Percentiles rank a stretch among this genome's conserved stretches.
Evolutionary conservation across 768 basidiomycete species (phyloP).

Genomic region (Leccinum ochraceum): DNA sequence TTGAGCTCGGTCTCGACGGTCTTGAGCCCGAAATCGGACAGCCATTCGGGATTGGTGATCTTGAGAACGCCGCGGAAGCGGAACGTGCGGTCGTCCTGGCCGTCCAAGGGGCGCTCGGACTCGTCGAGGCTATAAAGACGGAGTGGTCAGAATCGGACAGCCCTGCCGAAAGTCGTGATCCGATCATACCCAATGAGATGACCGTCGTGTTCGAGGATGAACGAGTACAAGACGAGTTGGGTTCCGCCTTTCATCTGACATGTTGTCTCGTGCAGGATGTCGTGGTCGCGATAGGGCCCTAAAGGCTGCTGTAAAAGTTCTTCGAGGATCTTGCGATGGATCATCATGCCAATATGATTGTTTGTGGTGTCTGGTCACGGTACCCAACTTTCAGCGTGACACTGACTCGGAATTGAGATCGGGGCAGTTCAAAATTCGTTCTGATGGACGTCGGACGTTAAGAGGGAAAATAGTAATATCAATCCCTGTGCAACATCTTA

Average conservation of each 20-base stretch:
- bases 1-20: constrained; percentile 47
- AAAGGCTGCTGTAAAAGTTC: constrained; percentile 30
- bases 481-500: background rate
- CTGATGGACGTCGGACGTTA: background rate
- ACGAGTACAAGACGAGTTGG: constrained; percentile 30
- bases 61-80: constrained; percentile 54
- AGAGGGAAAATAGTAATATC: background rate
- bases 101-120: constrained; percentile 40
- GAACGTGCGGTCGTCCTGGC: constrained; percentile 36
- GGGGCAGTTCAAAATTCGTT: background rate
- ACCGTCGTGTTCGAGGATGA: constrained; percentile 29
- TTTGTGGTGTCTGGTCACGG: background rate
- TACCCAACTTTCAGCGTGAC: too few relatives aligned
- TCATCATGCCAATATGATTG: constrained; percentile 17
- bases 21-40: constrained; percentile 46
- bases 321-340: constrained; percentile 18
- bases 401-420: background rate
- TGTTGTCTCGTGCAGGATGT: constrained; percentile 22
- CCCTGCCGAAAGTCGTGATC: background rate
- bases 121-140: constrained; percentile 44
- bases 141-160: constrained; percentile 2
- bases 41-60: constrained; percentile 47
- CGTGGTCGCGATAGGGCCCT: constrained; percentile 32
- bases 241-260: constrained; percentile 18
- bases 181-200: constrained; percentile 26